phyloP scores from a whole-genome alignment of 2,329 filamentous ascomycete species.

The Thyridium curvatum region DNA sequence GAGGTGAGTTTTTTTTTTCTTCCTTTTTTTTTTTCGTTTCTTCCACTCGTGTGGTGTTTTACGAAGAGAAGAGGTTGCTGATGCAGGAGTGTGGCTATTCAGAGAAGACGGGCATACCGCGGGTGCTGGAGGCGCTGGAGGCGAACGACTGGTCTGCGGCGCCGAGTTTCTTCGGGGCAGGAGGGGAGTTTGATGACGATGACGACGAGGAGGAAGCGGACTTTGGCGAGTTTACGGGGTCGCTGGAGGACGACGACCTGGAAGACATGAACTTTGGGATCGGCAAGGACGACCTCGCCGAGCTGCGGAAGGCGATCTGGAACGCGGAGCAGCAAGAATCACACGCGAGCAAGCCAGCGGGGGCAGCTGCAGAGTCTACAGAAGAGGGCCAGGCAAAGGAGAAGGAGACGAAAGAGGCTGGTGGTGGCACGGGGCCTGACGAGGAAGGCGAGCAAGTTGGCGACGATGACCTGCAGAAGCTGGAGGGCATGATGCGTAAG shows the following conservation, averaged over 20 bases:
- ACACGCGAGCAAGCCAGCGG: background rate
- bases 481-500: constrained; percentile 59
- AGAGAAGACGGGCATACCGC: constrained; percentile 54
- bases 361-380: too few species aligned
- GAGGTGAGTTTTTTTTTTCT: constrained; percentile 34
- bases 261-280: constrained; percentile 46
- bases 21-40: background rate
- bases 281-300: constrained; percentile 46
- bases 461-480: constrained; percentile 48
- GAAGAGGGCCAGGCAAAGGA: constrained; percentile 6
- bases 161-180: background rate
- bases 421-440: background rate
- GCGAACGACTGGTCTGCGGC: constrained; percentile 55
- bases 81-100: constrained; percentile 3
- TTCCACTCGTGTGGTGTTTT: background rate
- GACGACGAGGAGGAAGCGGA: constrained; percentile 11
- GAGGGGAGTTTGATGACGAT: constrained; percentile 19
- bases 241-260: constrained; percentile 22
- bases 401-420: constrained; percentile 9
- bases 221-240: too few species aligned
- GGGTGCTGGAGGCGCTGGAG: constrained; percentile 55
- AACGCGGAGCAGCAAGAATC: constrained; percentile 21
- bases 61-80: constrained; percentile 6
- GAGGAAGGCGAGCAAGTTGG: constrained; percentile 24
- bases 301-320: constrained; percentile 46